These are phyloP conservation scores for Hymenochaete sp. DNA, from an alignment of 1,284 basidiomycete genomes.

Conservation along the genomic window DNA sequence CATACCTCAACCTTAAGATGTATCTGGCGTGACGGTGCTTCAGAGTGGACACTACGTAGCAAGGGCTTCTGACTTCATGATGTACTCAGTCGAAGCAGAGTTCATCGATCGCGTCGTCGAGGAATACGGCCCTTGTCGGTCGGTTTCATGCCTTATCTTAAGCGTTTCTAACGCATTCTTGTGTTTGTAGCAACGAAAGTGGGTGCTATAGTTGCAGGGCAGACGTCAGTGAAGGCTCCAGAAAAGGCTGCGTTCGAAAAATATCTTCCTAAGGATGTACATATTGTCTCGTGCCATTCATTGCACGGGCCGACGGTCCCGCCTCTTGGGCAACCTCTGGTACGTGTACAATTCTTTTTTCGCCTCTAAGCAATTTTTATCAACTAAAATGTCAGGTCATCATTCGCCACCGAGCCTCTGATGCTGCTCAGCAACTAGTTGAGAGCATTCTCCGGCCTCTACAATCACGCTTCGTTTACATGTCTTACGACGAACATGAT, in stretches of 20 bases:
- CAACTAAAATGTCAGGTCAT: constrained; percentile 76
- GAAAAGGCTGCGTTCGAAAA: constrained; percentile 88
- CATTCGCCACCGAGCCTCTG: constrained; percentile 79
- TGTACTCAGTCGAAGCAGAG: constrained; percentile 94
- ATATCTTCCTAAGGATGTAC: constrained; percentile 77
- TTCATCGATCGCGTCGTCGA: constrained; percentile 78
- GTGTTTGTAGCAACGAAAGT: constrained; percentile 72
- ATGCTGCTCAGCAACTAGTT: constrained; percentile 68
- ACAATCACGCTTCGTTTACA: constrained; percentile 80
- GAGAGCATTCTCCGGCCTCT: constrained; percentile 82
- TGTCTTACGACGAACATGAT: constrained; percentile 95
- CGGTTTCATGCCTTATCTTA: background rate
- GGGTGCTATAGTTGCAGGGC: constrained; percentile 87
- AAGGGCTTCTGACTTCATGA: constrained; percentile 78
- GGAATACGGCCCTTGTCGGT: constrained; percentile 85
- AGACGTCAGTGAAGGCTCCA: constrained; percentile 96
- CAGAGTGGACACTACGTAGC: constrained; percentile 80
- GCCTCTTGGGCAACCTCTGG: constrained; percentile 87
- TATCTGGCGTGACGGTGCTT: constrained; percentile 56
- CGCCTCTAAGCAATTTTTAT: too few species aligned
- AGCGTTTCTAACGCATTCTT: constrained; percentile 14
- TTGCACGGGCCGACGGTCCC: constrained; percentile 91
- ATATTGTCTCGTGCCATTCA: constrained; percentile 91
- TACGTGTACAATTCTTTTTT: constrained; percentile 32
- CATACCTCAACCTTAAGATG: constrained; percentile 27